Evolutionary conservation across 257 asterid species (phyloP).

Genomic region (Ajuga chamaepitys): DNA sequence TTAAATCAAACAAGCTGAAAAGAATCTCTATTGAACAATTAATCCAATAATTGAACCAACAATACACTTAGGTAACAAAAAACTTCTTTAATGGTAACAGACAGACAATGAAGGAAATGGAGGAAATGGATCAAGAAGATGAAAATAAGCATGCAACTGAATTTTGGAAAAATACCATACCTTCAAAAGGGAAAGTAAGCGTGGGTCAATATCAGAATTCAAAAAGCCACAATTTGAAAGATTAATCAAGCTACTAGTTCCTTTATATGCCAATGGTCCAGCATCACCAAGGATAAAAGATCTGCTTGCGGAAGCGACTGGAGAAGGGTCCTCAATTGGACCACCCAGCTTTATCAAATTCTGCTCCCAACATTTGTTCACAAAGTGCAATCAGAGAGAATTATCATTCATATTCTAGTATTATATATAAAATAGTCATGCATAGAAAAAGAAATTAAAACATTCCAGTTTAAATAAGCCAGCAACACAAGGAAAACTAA

Average conservation of each 20-base stretch:
- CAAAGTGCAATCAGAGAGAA: not conserved
- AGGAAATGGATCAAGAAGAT: not conserved
- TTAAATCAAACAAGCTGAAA: not conserved
- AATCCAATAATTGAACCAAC: not conserved
- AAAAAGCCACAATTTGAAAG: constrained; percentile 62
- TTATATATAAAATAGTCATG: constrained; percentile 2
- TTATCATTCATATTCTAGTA: constrained; percentile 1
- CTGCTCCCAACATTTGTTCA: constrained; percentile 22
- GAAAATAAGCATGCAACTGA: not conserved
- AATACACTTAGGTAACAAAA: not conserved
- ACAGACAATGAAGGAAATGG: constrained; percentile 1
- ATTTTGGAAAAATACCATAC: constrained; percentile 30
- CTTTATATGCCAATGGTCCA: constrained; percentile 58
- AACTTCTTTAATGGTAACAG: not conserved
- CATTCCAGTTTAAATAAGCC: not conserved
- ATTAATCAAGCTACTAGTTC: constrained; percentile 64
- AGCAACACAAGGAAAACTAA: constrained; percentile 26
- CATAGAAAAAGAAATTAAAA: not conserved
- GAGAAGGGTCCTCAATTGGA: constrained; percentile 72
- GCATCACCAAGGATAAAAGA: constrained; percentile 54
- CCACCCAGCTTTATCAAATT: constrained; percentile 29
- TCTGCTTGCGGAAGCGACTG: constrained; percentile 54
- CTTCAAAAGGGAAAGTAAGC: constrained; percentile 79
- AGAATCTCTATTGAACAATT: not conserved
- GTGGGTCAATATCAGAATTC: constrained; percentile 59